These are phyloP conservation scores for Tolypocladium ovalisporum DNA, from an alignment of 2,329 filamentous ascomycete genomes.

Conservation along the genomic window DNA sequence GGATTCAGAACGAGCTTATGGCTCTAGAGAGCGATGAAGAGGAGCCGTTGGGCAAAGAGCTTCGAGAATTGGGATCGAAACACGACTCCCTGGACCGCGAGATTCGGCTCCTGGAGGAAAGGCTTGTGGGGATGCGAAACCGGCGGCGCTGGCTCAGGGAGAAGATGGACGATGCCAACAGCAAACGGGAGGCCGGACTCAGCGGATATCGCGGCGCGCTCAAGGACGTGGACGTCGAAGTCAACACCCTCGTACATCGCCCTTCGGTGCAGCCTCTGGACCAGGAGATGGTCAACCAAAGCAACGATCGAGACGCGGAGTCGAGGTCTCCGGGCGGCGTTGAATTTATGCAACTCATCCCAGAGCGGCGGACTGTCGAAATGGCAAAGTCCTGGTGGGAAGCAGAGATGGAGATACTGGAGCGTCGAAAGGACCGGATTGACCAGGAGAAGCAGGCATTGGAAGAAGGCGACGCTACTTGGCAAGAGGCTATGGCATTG, in stretches of 20 bases:
- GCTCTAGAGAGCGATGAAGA: slow-evolving; percentile 44
- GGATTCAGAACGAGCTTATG: slow-evolving; percentile 39
- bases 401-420: slow-evolving; percentile 46
- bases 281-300: slow-evolving; percentile 25
- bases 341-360: slow-evolving; percentile 50
- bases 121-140: slow-evolving; percentile 48
- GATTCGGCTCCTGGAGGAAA: slow-evolving; percentile 55
- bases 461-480: slow-evolving; percentile 54
- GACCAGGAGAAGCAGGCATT: slow-evolving; percentile 54
- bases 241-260: slow-evolving; percentile 45
- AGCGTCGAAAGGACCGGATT: slow-evolving; percentile 43
- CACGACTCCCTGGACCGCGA: slow-evolving; percentile 43
- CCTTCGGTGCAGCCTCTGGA: slow-evolving; percentile 46
- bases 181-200: slow-evolving; percentile 57
- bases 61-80: slow-evolving; percentile 48
- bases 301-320: slow-evolving; percentile 6
- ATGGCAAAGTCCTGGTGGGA: slow-evolving; percentile 66
- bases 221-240: slow-evolving; percentile 52
- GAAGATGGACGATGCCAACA: slow-evolving; percentile 52
- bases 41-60: slow-evolving; percentile 48
- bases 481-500: slow-evolving; percentile 49
- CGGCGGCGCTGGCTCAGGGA: slow-evolving; percentile 47
- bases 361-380: slow-evolving; percentile 54
- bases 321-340: slow-evolving; percentile 24
- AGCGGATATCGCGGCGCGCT: slow-evolving; percentile 61